A percentile compares a stretch with the other conserved stretches of the same genome.
phyloP scores from a whole-genome alignment of 176 grass and related monocot species.

The Triticum aestivum region DNA sequence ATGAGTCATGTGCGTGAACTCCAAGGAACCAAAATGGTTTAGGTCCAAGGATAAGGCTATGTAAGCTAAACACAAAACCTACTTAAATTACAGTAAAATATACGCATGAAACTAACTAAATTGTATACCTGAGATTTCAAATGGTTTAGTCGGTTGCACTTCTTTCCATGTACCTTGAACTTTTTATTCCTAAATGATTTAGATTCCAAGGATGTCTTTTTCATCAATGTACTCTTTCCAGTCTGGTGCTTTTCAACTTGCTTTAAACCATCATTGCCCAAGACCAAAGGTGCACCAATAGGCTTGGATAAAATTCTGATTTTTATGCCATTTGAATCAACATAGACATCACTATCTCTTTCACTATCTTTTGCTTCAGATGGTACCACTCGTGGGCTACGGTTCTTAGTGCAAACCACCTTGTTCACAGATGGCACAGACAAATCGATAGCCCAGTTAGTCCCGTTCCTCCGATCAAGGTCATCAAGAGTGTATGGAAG shows the following conservation, averaged over 20 bases:
- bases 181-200: slow-evolving; percentile 58
- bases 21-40: slow-evolving; percentile 34
- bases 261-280: slow-evolving; percentile 40
- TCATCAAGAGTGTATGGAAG: slow-evolving; percentile 77
- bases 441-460: slow-evolving; percentile 67
- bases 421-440: slow-evolving; percentile 27
- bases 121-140: slow-evolving; percentile 63
- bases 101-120: slow-evolving; percentile 15
- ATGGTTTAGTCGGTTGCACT: slow-evolving; percentile 45
- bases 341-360: slow-evolving; percentile 72
- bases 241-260: slow-evolving; percentile 43
- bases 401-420: slow-evolving; percentile 32
- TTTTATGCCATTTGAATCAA: slow-evolving; percentile 96
- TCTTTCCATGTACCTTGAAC: slow-evolving; percentile 59
- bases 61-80: slow-evolving; percentile 11
- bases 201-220: slow-evolving; percentile 33
- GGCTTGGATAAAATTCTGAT: slow-evolving; percentile 75
- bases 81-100: slow-evolving; percentile 16
- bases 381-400: slow-evolving; percentile 34
- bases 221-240: slow-evolving; percentile 45
- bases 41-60: background rate
- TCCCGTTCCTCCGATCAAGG: slow-evolving; percentile 90
- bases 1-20: background rate
- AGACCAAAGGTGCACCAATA: slow-evolving; percentile 36
- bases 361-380: slow-evolving; percentile 42